A percentile compares a stretch with the other conserved stretches of the same genome.
Conservation (phyloP, 345 rosid genomes). For the Zanthoxylum bungeanum region DNA sequence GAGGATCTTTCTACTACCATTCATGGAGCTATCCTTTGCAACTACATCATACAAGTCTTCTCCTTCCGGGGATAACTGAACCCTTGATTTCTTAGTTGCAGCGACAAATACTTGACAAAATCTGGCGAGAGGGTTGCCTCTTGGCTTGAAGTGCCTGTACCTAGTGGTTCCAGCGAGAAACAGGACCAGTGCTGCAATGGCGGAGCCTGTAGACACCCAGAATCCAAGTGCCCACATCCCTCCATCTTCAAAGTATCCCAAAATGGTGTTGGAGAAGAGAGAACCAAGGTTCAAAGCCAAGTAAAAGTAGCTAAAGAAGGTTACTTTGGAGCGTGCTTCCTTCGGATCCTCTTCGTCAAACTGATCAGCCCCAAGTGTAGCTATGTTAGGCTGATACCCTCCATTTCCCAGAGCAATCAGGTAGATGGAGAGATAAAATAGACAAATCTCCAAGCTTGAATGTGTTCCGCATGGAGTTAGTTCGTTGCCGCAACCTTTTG, state of each 20-base stretch:
- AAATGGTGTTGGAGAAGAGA: constrained; percentile 89
- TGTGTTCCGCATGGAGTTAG: constrained; percentile 67
- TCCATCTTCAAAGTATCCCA: constrained; percentile 88
- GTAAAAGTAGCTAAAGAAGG: constrained; percentile 98
- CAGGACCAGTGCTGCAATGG: constrained; percentile 65
- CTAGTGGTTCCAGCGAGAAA: constrained; percentile 69
- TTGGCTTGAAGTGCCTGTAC: constrained; percentile 87
- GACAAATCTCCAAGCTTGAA: constrained; percentile 53
- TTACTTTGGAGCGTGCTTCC: constrained; percentile 82
- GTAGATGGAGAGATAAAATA: constrained; percentile 89
- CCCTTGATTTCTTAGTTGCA: constrained; percentile 68
- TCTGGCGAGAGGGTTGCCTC: constrained; percentile 83
- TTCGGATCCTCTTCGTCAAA: constrained; percentile 86
- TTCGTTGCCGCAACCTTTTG: constrained; percentile 78
- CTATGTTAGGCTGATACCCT: constrained; percentile 97
- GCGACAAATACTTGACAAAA: constrained; percentile 83
- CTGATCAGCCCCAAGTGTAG: constrained; percentile 96
- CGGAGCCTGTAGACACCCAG: constrained; percentile 91
- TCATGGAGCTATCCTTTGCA: constrained; percentile 35
- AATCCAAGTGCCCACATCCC: constrained; percentile 97
- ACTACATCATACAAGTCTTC: constrained; percentile 47
- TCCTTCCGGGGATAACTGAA: constrained; percentile 35
- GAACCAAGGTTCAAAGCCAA: constrained; percentile 89
- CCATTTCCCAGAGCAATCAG: constrained; percentile 91
- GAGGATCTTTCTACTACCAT: constrained; percentile 67